These are phyloP conservation scores for Colletotrichum spinosum DNA, from an alignment of 2,329 filamentous ascomycete species.

Conservation along the genomic window DNA sequence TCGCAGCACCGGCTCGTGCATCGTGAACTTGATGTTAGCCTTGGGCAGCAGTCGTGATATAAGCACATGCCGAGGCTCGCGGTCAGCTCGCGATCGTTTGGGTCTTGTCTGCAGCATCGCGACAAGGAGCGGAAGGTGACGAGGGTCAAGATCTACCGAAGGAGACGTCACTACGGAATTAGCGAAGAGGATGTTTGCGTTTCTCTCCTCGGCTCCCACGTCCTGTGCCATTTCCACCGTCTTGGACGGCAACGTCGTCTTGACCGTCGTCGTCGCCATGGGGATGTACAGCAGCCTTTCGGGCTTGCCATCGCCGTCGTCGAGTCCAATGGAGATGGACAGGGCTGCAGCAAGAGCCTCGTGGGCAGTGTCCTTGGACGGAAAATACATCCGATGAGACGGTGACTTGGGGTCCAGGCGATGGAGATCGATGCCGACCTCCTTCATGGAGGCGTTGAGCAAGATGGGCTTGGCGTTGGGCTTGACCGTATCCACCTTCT, in stretches of 20 bases:
- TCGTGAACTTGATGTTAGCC: slow-evolving; percentile 92
- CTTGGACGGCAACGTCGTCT: slow-evolving; percentile 94
- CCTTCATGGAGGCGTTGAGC: slow-evolving; percentile 93
- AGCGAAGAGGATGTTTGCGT: slow-evolving; percentile 95
- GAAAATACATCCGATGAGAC: slow-evolving; percentile 98
- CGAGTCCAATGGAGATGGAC: slow-evolving; percentile 90
- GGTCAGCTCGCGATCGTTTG: slow-evolving; percentile 41
- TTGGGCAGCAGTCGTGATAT: slow-evolving; percentile 94
- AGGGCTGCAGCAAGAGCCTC: slow-evolving; percentile 93
- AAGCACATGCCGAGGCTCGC: slow-evolving; percentile 68
- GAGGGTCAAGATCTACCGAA: slow-evolving; percentile 91
- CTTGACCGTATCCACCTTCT: slow-evolving; percentile 77
- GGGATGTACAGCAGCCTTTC: slow-evolving; percentile 93
- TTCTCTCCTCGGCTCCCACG: slow-evolving; percentile 83
- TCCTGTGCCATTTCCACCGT: slow-evolving; percentile 84
- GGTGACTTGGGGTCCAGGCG: slow-evolving; percentile 92
- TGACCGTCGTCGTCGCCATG: slow-evolving; percentile 95
- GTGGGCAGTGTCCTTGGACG: slow-evolving; percentile 90
- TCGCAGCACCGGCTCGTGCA: slow-evolving; percentile 94
- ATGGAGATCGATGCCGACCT: slow-evolving; percentile 92
- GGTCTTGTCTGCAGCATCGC: slow-evolving; percentile 74
- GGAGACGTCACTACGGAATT: slow-evolving; percentile 97
- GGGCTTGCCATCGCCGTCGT: slow-evolving; percentile 87
- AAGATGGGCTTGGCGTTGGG: slow-evolving; percentile 77
- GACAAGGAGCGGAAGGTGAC: slow-evolving; percentile 87